Evolutionary conservation across 1,139 yeast genomes (phyloP).

Genomic region (Hanseniaspora gamundiae): DNA sequence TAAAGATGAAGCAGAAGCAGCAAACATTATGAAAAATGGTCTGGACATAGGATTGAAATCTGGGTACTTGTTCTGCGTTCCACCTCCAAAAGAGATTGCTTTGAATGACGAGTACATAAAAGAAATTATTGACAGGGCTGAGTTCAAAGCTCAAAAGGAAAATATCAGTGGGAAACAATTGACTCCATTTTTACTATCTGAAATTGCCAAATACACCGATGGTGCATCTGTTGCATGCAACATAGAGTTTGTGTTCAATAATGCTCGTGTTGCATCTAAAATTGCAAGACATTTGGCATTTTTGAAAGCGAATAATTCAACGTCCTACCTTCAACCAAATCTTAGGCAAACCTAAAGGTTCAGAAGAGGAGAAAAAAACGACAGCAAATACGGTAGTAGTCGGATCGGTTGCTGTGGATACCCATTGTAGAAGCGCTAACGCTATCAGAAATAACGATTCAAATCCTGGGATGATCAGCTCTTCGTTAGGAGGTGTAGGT

Average conservation of each 20-base stretch:
- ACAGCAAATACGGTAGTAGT: slow-evolving; percentile 34
- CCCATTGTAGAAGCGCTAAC: slow-evolving; percentile 34
- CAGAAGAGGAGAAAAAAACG: background rate
- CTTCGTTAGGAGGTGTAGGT: slow-evolving; percentile 77
- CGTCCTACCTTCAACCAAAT: slow-evolving; percentile 1
- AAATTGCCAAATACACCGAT: slow-evolving; percentile 51
- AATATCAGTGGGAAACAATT: slow-evolving; percentile 60
- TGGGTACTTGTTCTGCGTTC: slow-evolving; percentile 74
- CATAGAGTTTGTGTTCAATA: slow-evolving; percentile 64
- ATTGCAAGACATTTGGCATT: slow-evolving; percentile 46
- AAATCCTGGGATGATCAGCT: slow-evolving; percentile 49
- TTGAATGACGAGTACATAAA: slow-evolving; percentile 43
- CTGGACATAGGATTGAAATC: slow-evolving; percentile 38
- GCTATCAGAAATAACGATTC: slow-evolving; percentile 42
- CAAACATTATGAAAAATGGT: slow-evolving; percentile 44
- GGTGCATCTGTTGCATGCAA: slow-evolving; percentile 66
- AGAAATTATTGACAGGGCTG: slow-evolving; percentile 46
- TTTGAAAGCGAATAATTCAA: slow-evolving; percentile 21
- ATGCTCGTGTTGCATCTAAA: slow-evolving; percentile 55
- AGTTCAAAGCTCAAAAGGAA: slow-evolving; percentile 37
- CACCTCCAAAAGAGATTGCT: slow-evolving; percentile 61
- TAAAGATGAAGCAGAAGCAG: slow-evolving; percentile 42
- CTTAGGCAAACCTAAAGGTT: background rate
- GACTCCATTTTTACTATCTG: slow-evolving; percentile 64
- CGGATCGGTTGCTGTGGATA: slow-evolving; percentile 72